Conservation (phyloP, 2,329 filamentous ascomycete genomes). For the Aureobasidium melanogenum region DNA sequence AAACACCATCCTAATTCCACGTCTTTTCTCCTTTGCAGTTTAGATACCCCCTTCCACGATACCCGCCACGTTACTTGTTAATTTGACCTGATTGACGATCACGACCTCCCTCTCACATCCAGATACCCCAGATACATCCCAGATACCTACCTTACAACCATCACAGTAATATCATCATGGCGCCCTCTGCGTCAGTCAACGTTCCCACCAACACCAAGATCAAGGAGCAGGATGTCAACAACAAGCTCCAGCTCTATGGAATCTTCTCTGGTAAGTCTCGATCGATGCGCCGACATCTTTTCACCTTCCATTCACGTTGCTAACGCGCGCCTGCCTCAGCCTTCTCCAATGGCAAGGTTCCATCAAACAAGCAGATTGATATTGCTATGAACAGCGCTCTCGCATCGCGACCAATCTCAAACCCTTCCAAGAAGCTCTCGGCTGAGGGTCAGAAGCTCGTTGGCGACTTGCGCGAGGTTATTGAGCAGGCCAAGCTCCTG, state of each 20-base stretch:
- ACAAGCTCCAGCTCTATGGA: constrained; percentile 90
- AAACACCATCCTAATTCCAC: constrained; percentile 10
- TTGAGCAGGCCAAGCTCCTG: constrained; percentile 75
- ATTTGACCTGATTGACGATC: constrained; percentile 7
- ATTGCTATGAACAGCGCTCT: constrained; percentile 85
- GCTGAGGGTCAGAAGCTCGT: constrained; percentile 73
- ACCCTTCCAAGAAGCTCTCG: constrained; percentile 69
- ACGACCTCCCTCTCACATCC: background rate
- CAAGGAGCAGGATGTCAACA: constrained; percentile 80
- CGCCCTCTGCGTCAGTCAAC: constrained; percentile 46
- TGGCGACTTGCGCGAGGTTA: constrained; percentile 65
- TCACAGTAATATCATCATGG: constrained; percentile 3
- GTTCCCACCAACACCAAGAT: constrained; percentile 61
- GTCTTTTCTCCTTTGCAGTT: constrained; percentile 12
- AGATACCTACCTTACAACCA: background rate
- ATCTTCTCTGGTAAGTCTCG: constrained; percentile 57
- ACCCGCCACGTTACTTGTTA: constrained; percentile 11
- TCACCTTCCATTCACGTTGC: background rate
- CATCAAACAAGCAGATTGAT: constrained; percentile 94
- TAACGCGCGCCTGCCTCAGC: constrained; percentile 39
- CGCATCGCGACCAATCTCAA: constrained; percentile 57
- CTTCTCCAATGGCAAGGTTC: constrained; percentile 82
- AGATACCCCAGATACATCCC: background rate
- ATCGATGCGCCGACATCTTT: background rate
- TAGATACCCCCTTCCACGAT: constrained; percentile 12